These are phyloP conservation scores for Suillus ampliporus DNA, from an alignment of 768 basidiomycete genomes.

Conservation along the genomic window DNA sequence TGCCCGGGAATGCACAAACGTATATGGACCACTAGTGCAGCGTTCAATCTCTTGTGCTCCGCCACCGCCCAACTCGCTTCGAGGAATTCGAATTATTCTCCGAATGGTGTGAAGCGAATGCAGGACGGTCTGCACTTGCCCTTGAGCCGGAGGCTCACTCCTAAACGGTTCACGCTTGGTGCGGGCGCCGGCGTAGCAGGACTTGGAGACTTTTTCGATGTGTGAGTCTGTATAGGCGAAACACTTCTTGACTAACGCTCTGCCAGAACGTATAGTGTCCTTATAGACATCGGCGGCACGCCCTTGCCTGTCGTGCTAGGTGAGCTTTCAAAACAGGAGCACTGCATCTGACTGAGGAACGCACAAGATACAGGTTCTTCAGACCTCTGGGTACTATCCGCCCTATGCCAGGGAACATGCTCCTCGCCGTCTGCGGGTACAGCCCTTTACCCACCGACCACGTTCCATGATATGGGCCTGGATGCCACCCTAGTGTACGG, in stretches of 20 bases:
- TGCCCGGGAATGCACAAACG: neutral
- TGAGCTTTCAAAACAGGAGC: conserved; percentile 30
- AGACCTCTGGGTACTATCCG: conserved; percentile 75
- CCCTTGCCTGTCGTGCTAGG: conserved; percentile 65
- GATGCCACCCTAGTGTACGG: conserved; percentile 65
- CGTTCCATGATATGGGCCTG: conserved; percentile 53
- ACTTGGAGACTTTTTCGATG: conserved; percentile 64
- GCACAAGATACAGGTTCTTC: conserved; percentile 77
- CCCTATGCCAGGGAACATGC: conserved; percentile 53
- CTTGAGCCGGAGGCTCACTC: conserved; percentile 17
- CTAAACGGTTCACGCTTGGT: conserved; percentile 15
- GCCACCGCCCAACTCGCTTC: neutral
- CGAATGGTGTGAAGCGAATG: conserved; percentile 9
- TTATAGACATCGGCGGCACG: conserved; percentile 59
- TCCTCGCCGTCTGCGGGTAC: conserved; percentile 43
- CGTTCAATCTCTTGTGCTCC: neutral
- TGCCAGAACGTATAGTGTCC: conserved; percentile 65
- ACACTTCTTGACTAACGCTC: conserved; percentile 2
- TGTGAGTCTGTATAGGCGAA: conserved; percentile 47
- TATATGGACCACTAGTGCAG: neutral
- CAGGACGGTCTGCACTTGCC: conserved; percentile 32
- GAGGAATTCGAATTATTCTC: neutral
- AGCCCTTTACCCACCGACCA: conserved; percentile 54
- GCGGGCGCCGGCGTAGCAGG: conserved; percentile 47
- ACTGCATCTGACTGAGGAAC: neutral